Evolutionary conservation across 371 early-diverging fungal species (phyloP), one percentile per base, ranked within the genome.

Genomic region (Mucor mucedo): DNA sequence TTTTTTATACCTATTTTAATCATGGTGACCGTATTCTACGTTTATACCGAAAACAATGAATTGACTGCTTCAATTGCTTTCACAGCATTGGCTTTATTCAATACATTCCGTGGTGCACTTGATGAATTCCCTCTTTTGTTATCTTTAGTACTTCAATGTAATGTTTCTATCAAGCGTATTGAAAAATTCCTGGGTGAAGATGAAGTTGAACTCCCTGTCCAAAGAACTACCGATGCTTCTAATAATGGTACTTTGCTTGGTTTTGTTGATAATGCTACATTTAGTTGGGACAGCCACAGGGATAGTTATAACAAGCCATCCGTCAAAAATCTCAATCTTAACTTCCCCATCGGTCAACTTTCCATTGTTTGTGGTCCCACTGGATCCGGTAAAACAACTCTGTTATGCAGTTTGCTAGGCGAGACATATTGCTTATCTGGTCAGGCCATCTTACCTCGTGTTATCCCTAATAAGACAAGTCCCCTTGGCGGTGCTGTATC

Each of bases 331-430:
- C 52, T 92, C 4, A 80, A 80, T 39, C 68, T 89, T 8, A 57
- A 68, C 2, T 90, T 95, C 60, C 86, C 85, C 8, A 68, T 82
- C 14, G 82, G 81, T 41, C 79, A 86, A 48, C 78, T 95, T 30
- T 89, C 91, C 7, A 87, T 93, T 38, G 78, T 93, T 14, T 86
- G 92, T 63, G 94, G 95, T 4, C 78, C 87, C 5, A 89, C 89
- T 35, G 95, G 95, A 0, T 84, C 90, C 10, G 95, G 95, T 40
- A 94, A 94, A 65, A 84, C 92, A 0, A 89, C 91, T 0, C 68
- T 95, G 32, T 61, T 95, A n/a, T 76, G 84, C n/a, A 86, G 84
- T 65, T 66, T 89, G 35, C 69, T 88, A 5, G 88, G 88, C 30
- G 88, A 87, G 59, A 79, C 84, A 0, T 70, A 75, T 4, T 75